Percentiles rank a stretch among this genome's conserved stretches.
Conservation (phyloP, 805 yeast genomes). For the Clavispora phyllophila region DNA sequence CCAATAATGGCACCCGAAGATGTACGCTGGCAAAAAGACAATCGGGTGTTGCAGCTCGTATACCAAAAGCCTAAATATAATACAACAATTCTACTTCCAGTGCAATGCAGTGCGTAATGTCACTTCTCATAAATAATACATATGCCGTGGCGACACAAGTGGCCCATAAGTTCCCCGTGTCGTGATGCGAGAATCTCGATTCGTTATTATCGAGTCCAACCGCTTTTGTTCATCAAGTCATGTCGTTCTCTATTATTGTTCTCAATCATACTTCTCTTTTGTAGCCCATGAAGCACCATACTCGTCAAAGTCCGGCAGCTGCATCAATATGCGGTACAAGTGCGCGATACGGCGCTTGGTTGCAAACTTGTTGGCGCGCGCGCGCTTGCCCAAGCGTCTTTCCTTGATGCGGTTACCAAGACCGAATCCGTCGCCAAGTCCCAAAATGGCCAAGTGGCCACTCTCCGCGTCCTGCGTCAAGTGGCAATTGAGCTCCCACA, state of each 20-base stretch:
- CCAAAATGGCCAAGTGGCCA: slow-evolving; percentile 20
- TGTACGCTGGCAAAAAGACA: no score
- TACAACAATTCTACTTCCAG: neutral
- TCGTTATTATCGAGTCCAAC: no score
- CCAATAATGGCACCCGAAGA: no score
- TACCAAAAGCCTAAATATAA: no score
- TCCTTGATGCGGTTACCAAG: slow-evolving; percentile 17
- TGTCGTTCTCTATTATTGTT: no score
- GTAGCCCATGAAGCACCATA: slow-evolving; percentile 16
- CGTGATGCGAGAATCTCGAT: neutral
- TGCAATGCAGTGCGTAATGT: neutral
- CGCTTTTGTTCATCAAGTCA: no score
- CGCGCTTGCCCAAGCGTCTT: slow-evolving; percentile 15
- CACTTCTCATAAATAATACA: neutral
- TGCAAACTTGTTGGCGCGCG: slow-evolving; percentile 16
- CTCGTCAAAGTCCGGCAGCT: slow-evolving; percentile 12
- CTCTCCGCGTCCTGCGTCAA: slow-evolving; percentile 17
- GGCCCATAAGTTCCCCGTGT: neutral
- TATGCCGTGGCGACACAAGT: neutral
- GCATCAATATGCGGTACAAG: slow-evolving; percentile 14
- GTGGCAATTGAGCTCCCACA: slow-evolving; percentile 20
- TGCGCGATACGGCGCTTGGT: slow-evolving; percentile 18
- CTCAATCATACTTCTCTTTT: slow-evolving; percentile 13
- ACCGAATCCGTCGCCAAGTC: slow-evolving; percentile 18
- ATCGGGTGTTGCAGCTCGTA: no score